A percentile compares a stretch with the other conserved stretches of the same genome.
Evolutionary conservation across 140 eudicot species (phyloP).

Genomic region (Cichorium intybus): DNA sequence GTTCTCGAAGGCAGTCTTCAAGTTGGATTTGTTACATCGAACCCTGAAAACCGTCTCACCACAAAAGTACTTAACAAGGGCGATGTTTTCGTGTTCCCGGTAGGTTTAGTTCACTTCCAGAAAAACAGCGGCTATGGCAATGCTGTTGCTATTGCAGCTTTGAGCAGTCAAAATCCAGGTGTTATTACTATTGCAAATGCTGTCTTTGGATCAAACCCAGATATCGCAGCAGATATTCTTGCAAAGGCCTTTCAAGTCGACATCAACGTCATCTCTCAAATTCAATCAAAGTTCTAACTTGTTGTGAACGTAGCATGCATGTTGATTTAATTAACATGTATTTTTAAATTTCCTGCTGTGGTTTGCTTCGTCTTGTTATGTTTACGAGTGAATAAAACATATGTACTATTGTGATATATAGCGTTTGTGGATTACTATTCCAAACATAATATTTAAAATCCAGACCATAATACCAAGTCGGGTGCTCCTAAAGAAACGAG

Average conservation of each 20-base stretch:
- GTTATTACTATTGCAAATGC: constrained; percentile 29
- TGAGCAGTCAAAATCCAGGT: constrained; percentile 32
- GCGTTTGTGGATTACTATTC: no score
- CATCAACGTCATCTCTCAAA: constrained; percentile 5
- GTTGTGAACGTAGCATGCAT: no score
- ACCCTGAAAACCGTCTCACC: constrained; percentile 21
- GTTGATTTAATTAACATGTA: background rate
- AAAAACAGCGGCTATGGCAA: constrained; percentile 8
- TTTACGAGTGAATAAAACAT: background rate
- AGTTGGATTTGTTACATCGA: constrained; percentile 26
- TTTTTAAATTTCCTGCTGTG: background rate
- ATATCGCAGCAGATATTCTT: constrained; percentile 19
- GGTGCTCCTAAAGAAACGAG: no score
- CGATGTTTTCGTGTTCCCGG: constrained; percentile 23
- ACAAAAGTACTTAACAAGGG: constrained; percentile 24
- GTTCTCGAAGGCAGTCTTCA: constrained; percentile 11
- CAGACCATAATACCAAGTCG: no score
- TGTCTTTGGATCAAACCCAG: constrained; percentile 22
- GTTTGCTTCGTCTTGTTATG: background rate
- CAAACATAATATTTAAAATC: no score
- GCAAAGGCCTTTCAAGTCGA: constrained; percentile 29
- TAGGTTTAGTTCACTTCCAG: constrained; percentile 27
- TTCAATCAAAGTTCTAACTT: constrained; percentile 14
- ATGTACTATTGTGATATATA: no score
- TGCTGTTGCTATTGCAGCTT: constrained; percentile 25